Evolutionary conservation across 331 rosid genomes (phyloP).

Genomic region (Rosa hybrid): DNA sequence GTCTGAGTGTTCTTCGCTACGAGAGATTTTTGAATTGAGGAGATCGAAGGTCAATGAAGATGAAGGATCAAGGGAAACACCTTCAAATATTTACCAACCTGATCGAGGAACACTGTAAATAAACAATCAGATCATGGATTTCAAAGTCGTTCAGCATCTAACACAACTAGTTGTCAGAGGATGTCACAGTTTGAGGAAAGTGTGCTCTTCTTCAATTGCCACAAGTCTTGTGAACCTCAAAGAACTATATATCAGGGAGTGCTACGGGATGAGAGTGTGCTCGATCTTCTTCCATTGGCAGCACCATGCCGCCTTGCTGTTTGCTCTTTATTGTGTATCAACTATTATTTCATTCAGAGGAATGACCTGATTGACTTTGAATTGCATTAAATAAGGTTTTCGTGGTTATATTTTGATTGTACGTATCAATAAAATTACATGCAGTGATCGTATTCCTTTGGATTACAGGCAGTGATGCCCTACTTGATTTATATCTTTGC

Average conservation of each 20-base stretch:
- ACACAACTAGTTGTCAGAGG: accelerated
- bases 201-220: neutral
- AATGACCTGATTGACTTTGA: no score
- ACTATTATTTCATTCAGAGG: no score
- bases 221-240: neutral
- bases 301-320: no score
- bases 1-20: neutral
- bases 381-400: no score
- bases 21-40: neutral
- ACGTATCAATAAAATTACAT: no score
- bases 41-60: neutral
- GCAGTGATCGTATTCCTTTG: no score
- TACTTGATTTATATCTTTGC: no score
- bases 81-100: neutral
- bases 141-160: neutral
- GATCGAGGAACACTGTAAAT: neutral
- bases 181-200: neutral
- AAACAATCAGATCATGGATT: neutral
- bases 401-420: no score
- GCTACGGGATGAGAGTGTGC: neutral
- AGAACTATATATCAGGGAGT: accelerated
- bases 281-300: no score
- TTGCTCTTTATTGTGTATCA: no score
- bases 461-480: no score
- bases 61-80: neutral